Base-by-base conservation (phyloP, 352 stramenopile species). In the Elongisporangium senticosum region DNA sequence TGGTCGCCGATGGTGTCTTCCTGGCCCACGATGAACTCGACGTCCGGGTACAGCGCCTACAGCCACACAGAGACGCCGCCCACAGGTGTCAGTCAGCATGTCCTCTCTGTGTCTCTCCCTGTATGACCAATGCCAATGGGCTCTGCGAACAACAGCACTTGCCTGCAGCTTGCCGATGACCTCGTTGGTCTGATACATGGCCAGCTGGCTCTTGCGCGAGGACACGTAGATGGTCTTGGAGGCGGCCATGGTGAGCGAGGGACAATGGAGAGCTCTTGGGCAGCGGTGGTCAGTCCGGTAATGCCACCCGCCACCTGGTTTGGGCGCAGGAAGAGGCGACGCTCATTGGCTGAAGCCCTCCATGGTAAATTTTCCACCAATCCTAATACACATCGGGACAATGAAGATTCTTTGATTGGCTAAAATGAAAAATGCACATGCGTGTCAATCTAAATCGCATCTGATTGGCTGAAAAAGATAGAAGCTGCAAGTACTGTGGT, bases 111-210 rank as follows among this genome's bases (percentile, higher is more conserved):
- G 3, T 39, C 28, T 39, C 7, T 39, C 28, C 10, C 23, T 26
- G 2, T 5, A 5, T 39, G 28, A 6, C 28, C 28, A 39, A 2
- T 5, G 28, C 28, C 28, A 39, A 11, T 6, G 28, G 28, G 53
- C 4, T n/a, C 22, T 7, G 14, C 21, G 17, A 22, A 19, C 37
- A 53, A 7, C 10, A 22, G 3, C 11, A 55, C 54, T 28, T 39
- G 81, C 74, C 72, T 83, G 61, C 4, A 96, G 77, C 80, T 88
- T 92, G 40, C 49, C 74, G 54, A 93, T 90, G 33, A 95, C 86
- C 40, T 90, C 80, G 57, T 79, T 87, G 62, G 87, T 96, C 73
- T 96, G 87, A 39, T 76, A 75, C 82, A 96, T 93, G 52, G 87
- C 87, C 21, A 96, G 68, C 51, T 92, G 83, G 65, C 79, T 93